Conservation (phyloP, 1,284 basidiomycete genomes). For the Ceraceosorus guamensis region DNA sequence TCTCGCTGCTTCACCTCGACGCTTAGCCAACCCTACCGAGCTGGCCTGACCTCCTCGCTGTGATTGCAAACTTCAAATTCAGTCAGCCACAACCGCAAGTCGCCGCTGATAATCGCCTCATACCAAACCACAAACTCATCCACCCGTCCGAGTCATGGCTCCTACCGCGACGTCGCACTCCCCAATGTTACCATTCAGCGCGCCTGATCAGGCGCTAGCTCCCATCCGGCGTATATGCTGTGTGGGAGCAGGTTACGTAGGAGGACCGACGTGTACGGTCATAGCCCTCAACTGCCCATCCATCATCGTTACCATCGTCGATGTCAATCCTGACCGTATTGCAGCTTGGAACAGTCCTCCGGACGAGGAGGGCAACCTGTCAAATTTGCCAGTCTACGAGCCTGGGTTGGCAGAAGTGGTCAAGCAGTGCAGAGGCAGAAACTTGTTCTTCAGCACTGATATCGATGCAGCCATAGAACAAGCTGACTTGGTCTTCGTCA, state of each 20-base stretch:
- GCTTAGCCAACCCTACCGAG: too few species aligned
- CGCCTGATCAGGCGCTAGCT: too few species aligned
- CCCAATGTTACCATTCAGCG: too few species aligned
- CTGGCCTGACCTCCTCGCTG: too few species aligned
- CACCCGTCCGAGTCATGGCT: too few species aligned
- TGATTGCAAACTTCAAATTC: too few species aligned
- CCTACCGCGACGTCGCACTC: too few species aligned
- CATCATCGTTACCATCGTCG: conserved; percentile 92
- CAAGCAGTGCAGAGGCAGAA: conserved; percentile 75
- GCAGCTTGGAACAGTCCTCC: conserved; percentile 81
- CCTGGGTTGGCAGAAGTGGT: conserved; percentile 94
- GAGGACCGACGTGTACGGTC: conserved; percentile 71
- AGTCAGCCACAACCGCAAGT: too few species aligned
- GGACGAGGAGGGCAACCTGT: conserved; percentile 10
- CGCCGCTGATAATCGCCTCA: too few species aligned
- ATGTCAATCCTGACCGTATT: conserved; percentile 87
- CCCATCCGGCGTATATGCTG: conserved; percentile 47
- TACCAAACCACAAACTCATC: too few species aligned
- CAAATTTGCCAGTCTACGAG: conserved; percentile 79
- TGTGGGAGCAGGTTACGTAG: conserved; percentile 91
- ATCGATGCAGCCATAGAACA: conserved; percentile 86
- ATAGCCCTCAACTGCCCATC: conserved; percentile 91
- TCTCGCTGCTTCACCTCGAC: too few species aligned
- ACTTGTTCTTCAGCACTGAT: conserved; percentile 94
- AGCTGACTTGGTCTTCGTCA: conserved; percentile 69